These are phyloP conservation scores for Chlorella sp. DNA, from an alignment of 139 green algal species.

Conservation along the genomic window DNA sequence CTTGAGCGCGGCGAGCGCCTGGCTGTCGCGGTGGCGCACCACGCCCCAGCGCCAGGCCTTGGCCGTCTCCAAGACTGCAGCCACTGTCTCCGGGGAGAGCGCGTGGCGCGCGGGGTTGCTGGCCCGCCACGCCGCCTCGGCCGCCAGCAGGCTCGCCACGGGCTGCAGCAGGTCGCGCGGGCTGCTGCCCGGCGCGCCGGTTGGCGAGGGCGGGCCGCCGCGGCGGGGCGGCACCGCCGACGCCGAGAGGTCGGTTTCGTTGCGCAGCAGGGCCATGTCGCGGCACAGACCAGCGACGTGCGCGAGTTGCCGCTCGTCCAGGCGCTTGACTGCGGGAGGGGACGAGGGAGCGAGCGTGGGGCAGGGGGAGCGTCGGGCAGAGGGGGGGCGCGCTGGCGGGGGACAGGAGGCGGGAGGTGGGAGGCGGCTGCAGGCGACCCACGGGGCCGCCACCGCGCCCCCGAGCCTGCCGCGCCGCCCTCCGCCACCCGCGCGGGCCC, in stretches of 20 bases:
- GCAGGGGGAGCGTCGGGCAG: background rate
- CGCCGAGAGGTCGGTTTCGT: slow-evolving; percentile 5
- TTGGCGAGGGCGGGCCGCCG: background rate
- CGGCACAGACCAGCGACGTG: slow-evolving; percentile 6
- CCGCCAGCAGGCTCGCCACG: slow-evolving; percentile 18
- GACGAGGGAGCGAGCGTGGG: too few relatives aligned
- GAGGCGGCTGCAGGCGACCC: background rate
- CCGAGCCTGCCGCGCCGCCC: background rate
- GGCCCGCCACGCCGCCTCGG: slow-evolving; percentile 24
- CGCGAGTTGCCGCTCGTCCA: slow-evolving; percentile 19
- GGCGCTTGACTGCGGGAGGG: slow-evolving; percentile 15
- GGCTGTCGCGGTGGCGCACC: slow-evolving; percentile 27
- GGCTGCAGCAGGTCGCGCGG: slow-evolving; percentile 35
- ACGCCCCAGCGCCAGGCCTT: slow-evolving; percentile 28
- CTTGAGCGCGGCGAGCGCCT: slow-evolving; percentile 9
- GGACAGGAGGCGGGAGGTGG: too few relatives aligned
- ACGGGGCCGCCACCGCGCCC: background rate
- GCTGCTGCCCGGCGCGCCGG: background rate
- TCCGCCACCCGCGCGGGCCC: background rate
- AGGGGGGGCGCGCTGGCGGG: background rate
- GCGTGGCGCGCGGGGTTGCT: slow-evolving; percentile 4
- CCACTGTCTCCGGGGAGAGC: slow-evolving; percentile 7
- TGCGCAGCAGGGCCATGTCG: slow-evolving; percentile 18
- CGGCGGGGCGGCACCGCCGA: background rate
- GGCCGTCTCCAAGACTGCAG: background rate